Evolutionary conservation across 2,329 filamentous ascomycete genomes (phyloP).

Genomic region (Fusarium guadeloupense): DNA sequence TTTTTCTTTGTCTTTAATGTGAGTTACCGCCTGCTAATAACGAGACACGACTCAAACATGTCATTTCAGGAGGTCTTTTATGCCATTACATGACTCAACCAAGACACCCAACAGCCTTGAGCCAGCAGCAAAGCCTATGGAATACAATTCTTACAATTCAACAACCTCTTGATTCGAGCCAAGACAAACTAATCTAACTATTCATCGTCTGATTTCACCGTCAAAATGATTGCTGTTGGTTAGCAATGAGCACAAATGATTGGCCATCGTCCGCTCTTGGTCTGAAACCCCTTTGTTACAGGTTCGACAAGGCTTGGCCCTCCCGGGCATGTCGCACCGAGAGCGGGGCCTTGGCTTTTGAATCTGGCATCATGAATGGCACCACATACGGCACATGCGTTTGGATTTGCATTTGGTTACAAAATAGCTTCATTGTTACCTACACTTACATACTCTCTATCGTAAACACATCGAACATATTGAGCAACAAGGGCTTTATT

Average conservation of each 20-base stretch:
- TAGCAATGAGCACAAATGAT: conserved; percentile 14
- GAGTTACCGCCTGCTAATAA: conserved; percentile 1
- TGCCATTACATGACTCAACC: conserved; percentile 22
- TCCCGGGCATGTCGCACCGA: conserved; percentile 31
- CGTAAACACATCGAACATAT: too few species aligned
- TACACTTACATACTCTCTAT: too few species aligned
- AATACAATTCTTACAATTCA: too few species aligned
- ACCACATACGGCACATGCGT: background rate
- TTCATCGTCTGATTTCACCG: conserved; percentile 1
- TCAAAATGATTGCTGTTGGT: background rate
- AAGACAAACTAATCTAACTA: background rate
- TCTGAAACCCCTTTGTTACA: conserved; percentile 43
- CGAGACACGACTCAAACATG: conserved; percentile 29
- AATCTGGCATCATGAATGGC: conserved; percentile 20
- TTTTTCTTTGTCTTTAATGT: background rate
- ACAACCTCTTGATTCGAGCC: background rate
- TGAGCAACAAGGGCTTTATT: too few species aligned
- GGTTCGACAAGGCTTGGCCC: conserved; percentile 36
- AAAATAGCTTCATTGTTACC: too few species aligned
- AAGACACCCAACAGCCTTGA: too few species aligned
- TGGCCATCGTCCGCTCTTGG: conserved; percentile 15
- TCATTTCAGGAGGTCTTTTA: conserved; percentile 32
- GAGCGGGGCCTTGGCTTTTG: conserved; percentile 6
- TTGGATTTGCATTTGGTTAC: background rate
- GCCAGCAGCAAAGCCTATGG: too few species aligned